Evolutionary conservation across 1,284 basidiomycete species (phyloP), one percentile per base, ranked within the genome.

Genomic region (Leccinum insigne): DNA sequence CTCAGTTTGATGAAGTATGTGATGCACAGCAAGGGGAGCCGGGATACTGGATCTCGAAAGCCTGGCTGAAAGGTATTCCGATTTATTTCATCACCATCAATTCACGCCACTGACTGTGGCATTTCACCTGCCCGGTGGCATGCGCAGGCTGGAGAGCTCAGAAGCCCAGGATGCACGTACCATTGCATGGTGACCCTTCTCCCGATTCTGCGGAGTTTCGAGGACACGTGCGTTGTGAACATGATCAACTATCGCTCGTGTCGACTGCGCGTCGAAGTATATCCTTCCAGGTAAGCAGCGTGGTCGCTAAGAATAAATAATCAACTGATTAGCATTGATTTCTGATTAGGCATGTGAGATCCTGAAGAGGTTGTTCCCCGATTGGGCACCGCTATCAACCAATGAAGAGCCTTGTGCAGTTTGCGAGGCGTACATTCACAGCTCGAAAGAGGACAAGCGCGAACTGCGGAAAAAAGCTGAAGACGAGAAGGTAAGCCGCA

Each of bases 21-120:
- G 78, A 81, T 42, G 75, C 80, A 5, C 78, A 78, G 21, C 79
- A 80, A 18, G 81, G 82, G 61, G 77, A 78, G 35, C 69, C 72
- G n/a, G 85, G 85, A 11, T 88, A 82, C 72, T 92, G 89, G 88
- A 86, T 94, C 71, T 93, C 93, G 2, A 92, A 89, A 71, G 73
- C 78, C 11, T 94, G 93, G 93, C 73, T 92, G 4, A 90, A 84
- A 83, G 92, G 92, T 90, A 68, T 64, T 68, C 49, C 62, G 60
- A 40, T 21, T 40, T 23, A 62, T 61, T 68, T 38, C 57, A 69
- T 62, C 65, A 57, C 13, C 66, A 64, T 66, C 56, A 56, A 1
- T 58, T 65, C 42, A 58, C 60, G 38, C 64, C 66, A 66, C 65
- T 73, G 13, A 57, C 26, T 65, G 69, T 56, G 52, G 18, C 60